Conservation (phyloP, 306 rosid genomes). For the Malus sieversii region DNA sequence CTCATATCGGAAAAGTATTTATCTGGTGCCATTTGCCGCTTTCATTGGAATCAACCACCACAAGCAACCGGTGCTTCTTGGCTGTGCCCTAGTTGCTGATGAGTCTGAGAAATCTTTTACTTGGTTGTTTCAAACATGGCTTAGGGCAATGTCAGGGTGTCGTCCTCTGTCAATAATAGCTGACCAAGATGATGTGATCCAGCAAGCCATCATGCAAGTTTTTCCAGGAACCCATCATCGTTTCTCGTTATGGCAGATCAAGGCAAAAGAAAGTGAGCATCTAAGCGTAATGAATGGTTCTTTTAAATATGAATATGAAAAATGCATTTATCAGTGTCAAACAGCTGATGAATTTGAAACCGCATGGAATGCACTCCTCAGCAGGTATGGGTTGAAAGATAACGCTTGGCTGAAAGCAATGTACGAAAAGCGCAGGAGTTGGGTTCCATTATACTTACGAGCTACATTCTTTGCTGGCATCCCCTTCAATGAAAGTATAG, state of each 20-base stretch:
- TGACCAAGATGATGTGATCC: constrained; percentile 79
- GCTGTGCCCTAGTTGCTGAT: constrained; percentile 83
- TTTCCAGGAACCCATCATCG: constrained; percentile 76
- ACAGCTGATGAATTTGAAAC: constrained; percentile 69
- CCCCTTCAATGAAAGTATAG: constrained; percentile 53
- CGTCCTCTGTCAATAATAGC: constrained; percentile 78
- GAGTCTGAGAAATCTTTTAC: constrained; percentile 82
- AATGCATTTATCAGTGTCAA: constrained; percentile 65
- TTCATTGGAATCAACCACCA: constrained; percentile 92
- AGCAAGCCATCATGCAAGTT: constrained; percentile 59
- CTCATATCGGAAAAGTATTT: constrained; percentile 64
- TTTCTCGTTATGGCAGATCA: constrained; percentile 84
- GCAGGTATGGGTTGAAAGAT: constrained; percentile 65
- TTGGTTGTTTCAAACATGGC: constrained; percentile 94
- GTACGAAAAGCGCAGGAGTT: constrained; percentile 74
- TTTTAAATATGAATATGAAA: constrained; percentile 64
- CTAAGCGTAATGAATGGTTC: constrained; percentile 48
- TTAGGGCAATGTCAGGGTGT: constrained; percentile 69
- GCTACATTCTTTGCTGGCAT: constrained; percentile 86
- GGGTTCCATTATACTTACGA: constrained; percentile 75
- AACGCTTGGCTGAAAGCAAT: constrained; percentile 75
- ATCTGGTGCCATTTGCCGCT: constrained; percentile 79
- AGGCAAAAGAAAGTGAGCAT: constrained; percentile 67
- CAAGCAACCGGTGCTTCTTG: constrained; percentile 90
- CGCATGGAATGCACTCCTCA: constrained; percentile 61